Base-by-base conservation (phyloP, 177 flowering plant genomes). In the Vitis hybrid region DNA sequence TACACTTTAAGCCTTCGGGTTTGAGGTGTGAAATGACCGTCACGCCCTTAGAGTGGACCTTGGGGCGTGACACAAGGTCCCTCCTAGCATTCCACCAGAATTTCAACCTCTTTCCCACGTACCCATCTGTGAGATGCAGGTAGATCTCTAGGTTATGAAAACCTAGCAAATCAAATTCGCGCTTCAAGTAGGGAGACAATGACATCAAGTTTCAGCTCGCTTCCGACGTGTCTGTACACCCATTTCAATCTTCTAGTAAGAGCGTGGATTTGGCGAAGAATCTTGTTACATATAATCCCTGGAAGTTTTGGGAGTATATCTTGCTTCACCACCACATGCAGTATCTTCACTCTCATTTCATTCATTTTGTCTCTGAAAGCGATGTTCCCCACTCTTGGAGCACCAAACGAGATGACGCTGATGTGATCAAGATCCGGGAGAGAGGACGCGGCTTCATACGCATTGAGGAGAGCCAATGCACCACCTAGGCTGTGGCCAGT, bases 381-480 rank as follows among this genome's bases (percentile, higher is more conserved):
- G 2, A 33, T 50, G 70, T 84, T 86, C 8, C 89, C 87, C 0
- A 84, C 86, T 50, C 86, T 66, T 0, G 89, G 89, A 3, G 78
- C 81, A 6, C 76, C 85, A 22, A 84, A 86, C 0, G 89, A 82
- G 49, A 82, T 19, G 12, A 84, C 85, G 18, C 72, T 77, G 22
- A 33, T 5, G 7, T 33, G 39, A 33, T 33, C 39, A 33, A 82
- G 67, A 51, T 53, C 55, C 0, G 82, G 81, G 14, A 75, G 16
- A 1, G 75, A 14, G 1, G 48, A 8, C 1, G 84, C 83, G 2
- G 81, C 79, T 26, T 86, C 84, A 19, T 84, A 76, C 5, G 86
- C 87, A 52, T 71, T 77, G n/a, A 86, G 74, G 2, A 84, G 75
- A 19, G 82, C 84, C 56, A 86, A 56, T 1, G 89, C 83, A 51